Evolutionary conservation across 108 stramenopile species (phyloP), one percentile per base, ranked within the genome.

Genomic region (Discostella stelligeroides): DNA sequence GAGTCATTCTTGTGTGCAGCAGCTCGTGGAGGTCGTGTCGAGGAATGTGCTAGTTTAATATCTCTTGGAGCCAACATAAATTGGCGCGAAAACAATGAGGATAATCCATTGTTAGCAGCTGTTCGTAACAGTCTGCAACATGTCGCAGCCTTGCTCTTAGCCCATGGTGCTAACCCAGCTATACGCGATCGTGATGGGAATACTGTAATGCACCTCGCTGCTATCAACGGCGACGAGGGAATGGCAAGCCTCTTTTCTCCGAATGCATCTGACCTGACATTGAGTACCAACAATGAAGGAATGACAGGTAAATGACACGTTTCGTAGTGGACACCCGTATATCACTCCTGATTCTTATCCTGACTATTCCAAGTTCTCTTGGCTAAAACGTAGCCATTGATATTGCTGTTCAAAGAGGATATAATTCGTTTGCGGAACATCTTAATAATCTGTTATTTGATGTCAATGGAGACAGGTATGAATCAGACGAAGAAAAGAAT

Each of bases 1-100:
- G 82, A 82, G 40, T 79, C 77, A 2, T 82, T 82, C 66, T 68
- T 82, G 20, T 74, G 72, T 43, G 76, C 82, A 12, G 82, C 82
- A 11, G 76, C 82, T 4, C 56, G 55, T 11, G 77, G 73, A 13
- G 82, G 82, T 12, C 37, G 82, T 6, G 18, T 73, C 3, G 28
- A 68, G n/a, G 77, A 82, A 59, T 73, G 72, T 51, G 61, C 64
- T 14, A 74, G 71, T 7, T 49, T 82, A 0, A 24, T 77, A 0
- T 57, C 63, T 3, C 54, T 82, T 37, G 76, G 81, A 21, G 76
- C 81, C 14, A 63, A 82, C 20, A 50, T 55, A 4, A 20, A 48
- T 20, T 46, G 29, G 39, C 34, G 45, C 4, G 29, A 68, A 24
- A 29, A 67, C 23, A 66, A 46, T 14, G 56, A 70, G 17, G 78